Evolutionary conservation across 1,284 basidiomycete genomes (phyloP).

Genomic region (Bjerkandera adusta): DNA sequence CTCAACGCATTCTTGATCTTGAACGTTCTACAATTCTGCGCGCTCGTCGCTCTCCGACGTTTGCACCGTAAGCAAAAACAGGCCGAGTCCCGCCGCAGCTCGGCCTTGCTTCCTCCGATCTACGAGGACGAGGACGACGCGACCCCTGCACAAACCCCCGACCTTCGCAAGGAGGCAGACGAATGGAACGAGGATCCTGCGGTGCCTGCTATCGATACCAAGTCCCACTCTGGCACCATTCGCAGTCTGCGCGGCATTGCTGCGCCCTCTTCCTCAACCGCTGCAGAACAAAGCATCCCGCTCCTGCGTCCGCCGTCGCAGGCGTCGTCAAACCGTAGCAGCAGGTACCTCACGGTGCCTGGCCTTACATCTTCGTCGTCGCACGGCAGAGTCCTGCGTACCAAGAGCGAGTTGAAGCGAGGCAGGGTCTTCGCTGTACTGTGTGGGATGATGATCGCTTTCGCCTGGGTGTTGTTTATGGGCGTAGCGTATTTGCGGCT

Average conservation of each 20-base stretch:
- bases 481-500: conserved; percentile 57
- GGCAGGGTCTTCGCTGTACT: conserved; percentile 50
- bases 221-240: conserved; percentile 18
- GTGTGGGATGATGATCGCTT: conserved; percentile 44
- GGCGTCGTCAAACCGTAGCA: conserved; percentile 21
- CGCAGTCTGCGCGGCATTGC: conserved; percentile 16
- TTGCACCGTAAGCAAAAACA: conserved; percentile 40
- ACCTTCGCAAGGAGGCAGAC: conserved; percentile 10
- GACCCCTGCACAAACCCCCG: neutral
- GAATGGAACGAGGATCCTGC: conserved; percentile 12
- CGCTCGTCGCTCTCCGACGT: conserved; percentile 45
- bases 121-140: conserved; percentile 17
- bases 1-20: conserved; percentile 57
- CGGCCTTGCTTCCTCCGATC: conserved; percentile 20
- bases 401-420: conserved; percentile 40
- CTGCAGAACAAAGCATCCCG: conserved; percentile 25
- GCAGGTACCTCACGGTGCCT: conserved; percentile 23
- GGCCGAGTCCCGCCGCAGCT: conserved; percentile 19
- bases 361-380: conserved; percentile 13
- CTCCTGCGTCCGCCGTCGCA: conserved; percentile 23
- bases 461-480: conserved; percentile 69
- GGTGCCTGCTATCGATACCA: neutral
- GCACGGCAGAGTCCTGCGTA: conserved; percentile 25
- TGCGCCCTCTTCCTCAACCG: conserved; percentile 15
- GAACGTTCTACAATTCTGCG: conserved; percentile 59